Conservation (phyloP, 2,329 filamentous ascomycete species). For the Aspergillus intermedius region DNA sequence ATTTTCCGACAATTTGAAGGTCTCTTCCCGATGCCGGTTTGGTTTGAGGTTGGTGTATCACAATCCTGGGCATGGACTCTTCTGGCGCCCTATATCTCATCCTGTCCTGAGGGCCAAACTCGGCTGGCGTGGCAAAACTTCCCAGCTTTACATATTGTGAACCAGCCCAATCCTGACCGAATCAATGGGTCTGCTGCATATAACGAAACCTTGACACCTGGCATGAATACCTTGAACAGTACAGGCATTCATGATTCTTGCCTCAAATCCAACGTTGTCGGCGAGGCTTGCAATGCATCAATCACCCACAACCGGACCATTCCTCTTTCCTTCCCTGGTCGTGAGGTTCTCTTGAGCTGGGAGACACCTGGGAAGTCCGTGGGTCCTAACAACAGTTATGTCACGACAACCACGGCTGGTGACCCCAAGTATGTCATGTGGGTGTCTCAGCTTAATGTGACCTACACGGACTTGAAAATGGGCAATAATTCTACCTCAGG, state of each 20-base stretch:
- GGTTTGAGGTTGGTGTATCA: constrained; percentile 72
- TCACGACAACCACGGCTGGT: constrained; percentile 56
- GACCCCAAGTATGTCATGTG: constrained; percentile 64
- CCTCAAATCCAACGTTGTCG: constrained; percentile 47
- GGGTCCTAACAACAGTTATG: constrained; percentile 77
- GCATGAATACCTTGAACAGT: constrained; percentile 27
- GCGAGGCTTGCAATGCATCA: constrained; percentile 53
- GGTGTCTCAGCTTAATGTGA: constrained; percentile 71
- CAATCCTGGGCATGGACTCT: constrained; percentile 82
- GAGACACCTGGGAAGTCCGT: constrained; percentile 61
- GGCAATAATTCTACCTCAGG: constrained; percentile 49
- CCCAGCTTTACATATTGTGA: constrained; percentile 62
- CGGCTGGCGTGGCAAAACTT: constrained; percentile 81
- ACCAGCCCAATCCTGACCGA: constrained; percentile 69
- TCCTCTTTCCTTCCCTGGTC: constrained; percentile 68
- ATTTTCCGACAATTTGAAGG: constrained; percentile 78
- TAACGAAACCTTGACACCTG: constrained; percentile 53
- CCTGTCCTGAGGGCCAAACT: constrained; percentile 66
- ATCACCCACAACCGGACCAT: constrained; percentile 63
- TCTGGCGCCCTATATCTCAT: constrained; percentile 72
- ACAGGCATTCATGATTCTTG: constrained; percentile 49
- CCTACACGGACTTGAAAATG: constrained; percentile 57
- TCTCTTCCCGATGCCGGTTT: constrained; percentile 73
- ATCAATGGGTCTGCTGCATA: constrained; percentile 55
- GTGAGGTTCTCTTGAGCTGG: constrained; percentile 65